Evolutionary conservation across 2,329 filamentous ascomycete species (phyloP), one percentile per base, ranked within the genome.

Genomic region (Alternaria metachromatica): DNA sequence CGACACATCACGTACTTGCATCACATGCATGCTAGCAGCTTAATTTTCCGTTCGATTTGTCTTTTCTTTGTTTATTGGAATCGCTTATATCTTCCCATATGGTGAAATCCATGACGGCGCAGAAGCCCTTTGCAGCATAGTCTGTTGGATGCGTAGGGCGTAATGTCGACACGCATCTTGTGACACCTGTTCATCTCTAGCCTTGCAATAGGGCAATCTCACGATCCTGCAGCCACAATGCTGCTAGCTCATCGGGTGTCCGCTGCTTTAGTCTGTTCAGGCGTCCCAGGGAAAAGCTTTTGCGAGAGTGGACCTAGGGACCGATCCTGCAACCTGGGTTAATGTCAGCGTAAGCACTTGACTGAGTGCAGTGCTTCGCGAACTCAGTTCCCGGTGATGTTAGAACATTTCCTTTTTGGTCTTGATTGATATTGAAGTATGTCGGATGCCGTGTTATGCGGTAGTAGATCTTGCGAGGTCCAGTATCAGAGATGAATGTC

Each of bases 181-280:
- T 43, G 26, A 48, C 28, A 59, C 21, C 3, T 26, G 12, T 12
- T 25, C 4, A 21, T 4, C 9, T 53, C 23, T 49, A 48, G 41
- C 23, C 46, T 45, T 54, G 54, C 18, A 49, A 54, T 23, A 55
- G 48, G 30, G 28, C 30, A 11, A 20, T 10, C 20, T 8, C 15
- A 44, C 51, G 13, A 49, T 28, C 23, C 26, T 33, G 43, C 41
- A 59, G 43, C 23, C 18, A 46, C 8, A 20, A 26, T 10, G n/a
- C 26, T 23, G 23, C 62, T 51, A 55, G 9, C 26, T 63, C 30
- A 37, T 46, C 46, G 61, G 21, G 46, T 51, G 49, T 59, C 64
- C 61, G 59, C 56, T 58, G 54, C 26, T 53, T 25, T 25, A 56
- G 53, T 41, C 48, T 25, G 18, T 50, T 49, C 20, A 54, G 55